Evolutionary conservation across 139 green algal species (phyloP).

Genomic region (Yamagishiella unicocca): DNA sequence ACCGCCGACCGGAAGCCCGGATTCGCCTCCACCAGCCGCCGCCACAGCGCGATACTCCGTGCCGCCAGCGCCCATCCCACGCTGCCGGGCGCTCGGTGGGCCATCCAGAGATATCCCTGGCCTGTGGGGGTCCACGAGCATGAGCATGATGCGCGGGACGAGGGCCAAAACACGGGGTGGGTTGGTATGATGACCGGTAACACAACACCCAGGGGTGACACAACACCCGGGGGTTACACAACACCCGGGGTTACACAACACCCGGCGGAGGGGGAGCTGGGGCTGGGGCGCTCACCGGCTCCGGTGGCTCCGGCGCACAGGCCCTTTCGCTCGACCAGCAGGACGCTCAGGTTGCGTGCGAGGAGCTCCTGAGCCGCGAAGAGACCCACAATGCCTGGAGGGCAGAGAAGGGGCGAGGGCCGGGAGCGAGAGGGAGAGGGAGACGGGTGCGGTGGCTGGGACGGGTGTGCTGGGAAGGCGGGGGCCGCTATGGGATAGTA

Average conservation of each 20-base stretch:
- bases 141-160: too few species aligned
- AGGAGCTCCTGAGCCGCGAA: conserved; percentile 63
- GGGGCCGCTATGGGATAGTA: too few species aligned
- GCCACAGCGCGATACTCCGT: conserved; percentile 70
- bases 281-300: conserved; percentile 60
- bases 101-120: conserved; percentile 85
- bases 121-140: conserved; percentile 58
- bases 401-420: not conserved
- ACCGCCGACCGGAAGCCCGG: conserved; percentile 3
- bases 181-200: too few species aligned
- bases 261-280: too few species aligned
- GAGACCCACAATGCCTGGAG: conserved; percentile 71
- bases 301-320: conserved; percentile 73
- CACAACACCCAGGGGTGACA: too few species aligned
- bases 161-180: too few species aligned
- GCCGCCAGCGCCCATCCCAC: conserved; percentile 66
- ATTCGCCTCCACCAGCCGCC: conserved; percentile 35
- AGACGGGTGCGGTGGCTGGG: not conserved
- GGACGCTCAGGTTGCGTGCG: conserved; percentile 51
- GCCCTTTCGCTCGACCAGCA: conserved; percentile 66
- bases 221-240: too few species aligned
- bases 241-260: too few species aligned
- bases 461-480: not conserved
- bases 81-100: conserved; percentile 61
- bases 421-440: not conserved